Evolutionary conservation across 176 grass and related monocot species (phyloP).

Genomic region (Pontederia crassipes): DNA sequence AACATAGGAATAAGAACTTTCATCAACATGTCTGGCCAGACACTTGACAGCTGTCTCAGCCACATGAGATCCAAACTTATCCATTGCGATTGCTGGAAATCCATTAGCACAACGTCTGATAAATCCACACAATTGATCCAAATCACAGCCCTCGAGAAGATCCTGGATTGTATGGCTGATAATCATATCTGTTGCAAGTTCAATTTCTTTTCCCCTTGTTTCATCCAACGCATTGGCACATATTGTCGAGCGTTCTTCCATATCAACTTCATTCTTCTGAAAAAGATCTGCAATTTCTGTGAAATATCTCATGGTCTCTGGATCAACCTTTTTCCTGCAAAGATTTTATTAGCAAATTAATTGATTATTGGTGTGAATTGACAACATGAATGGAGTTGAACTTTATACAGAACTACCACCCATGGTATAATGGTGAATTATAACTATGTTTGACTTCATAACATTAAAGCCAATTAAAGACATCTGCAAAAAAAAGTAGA

Average conservation of each 20-base stretch:
- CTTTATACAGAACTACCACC: too few species aligned
- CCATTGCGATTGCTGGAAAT: slow-evolving; percentile 46
- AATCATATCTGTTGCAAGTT: slow-evolving; percentile 58
- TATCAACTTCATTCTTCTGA: slow-evolving; percentile 54
- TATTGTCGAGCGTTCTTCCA: slow-evolving; percentile 65
- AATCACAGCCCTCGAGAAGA: slow-evolving; percentile 67
- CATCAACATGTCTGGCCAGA: slow-evolving; percentile 59
- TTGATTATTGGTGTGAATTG: too few species aligned
- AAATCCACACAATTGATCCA: slow-evolving; percentile 73
- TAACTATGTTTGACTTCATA: too few species aligned
- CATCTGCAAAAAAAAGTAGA: too few species aligned
- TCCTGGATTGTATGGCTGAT: slow-evolving; percentile 73
- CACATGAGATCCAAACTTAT: slow-evolving; percentile 80
- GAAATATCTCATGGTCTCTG: slow-evolving; percentile 81
- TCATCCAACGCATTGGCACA: slow-evolving; percentile 87
- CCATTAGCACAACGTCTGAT: slow-evolving; percentile 35
- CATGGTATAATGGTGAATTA: too few species aligned
- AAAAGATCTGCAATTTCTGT: slow-evolving; percentile 75
- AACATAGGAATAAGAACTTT: slow-evolving; percentile 43
- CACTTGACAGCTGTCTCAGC: slow-evolving; percentile 67
- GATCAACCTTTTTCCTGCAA: slow-evolving; percentile 71
- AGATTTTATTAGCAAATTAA: slow-evolving; percentile 3
- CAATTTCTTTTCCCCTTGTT: slow-evolving; percentile 80
- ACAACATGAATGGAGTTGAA: too few species aligned
- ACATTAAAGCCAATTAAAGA: too few species aligned